Conservation (phyloP, 129 eudicot genomes). For the Tanacetum coccineum region DNA sequence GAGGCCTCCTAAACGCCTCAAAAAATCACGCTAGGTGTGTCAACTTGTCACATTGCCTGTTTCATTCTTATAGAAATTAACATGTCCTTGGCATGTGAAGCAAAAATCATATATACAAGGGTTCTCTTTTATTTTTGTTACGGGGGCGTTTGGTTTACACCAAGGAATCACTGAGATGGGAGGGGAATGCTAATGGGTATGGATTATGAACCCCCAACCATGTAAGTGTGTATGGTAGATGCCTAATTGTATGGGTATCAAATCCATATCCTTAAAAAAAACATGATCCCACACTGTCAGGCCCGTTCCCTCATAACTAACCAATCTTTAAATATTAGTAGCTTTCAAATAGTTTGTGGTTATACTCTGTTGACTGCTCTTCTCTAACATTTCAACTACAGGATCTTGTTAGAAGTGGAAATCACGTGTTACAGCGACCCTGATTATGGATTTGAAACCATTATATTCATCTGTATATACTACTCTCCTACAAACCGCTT, state of each 20-base stretch:
- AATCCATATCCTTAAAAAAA: too few species aligned
- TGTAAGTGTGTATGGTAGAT: too few species aligned
- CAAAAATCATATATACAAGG: neutral
- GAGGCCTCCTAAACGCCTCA: constrained; percentile 47
- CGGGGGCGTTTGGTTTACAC: too few species aligned
- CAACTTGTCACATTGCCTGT: neutral
- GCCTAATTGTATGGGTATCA: too few species aligned
- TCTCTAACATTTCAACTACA: constrained; percentile 14
- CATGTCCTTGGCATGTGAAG: constrained; percentile 6
- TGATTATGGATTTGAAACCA: constrained; percentile 22
- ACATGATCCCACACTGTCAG: too few species aligned
- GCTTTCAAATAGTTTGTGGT: neutral
- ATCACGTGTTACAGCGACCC: constrained; percentile 9
- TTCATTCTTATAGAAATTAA: neutral
- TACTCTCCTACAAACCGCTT: constrained; percentile 13
- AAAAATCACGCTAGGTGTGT: constrained; percentile 46
- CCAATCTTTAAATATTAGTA: neutral
- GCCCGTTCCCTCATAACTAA: too few species aligned
- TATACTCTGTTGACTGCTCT: constrained; percentile 17
- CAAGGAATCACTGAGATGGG: too few species aligned
- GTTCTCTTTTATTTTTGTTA: neutral
- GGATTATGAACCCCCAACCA: too few species aligned
- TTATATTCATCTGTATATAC: constrained; percentile 11
- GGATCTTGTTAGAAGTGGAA: neutral
- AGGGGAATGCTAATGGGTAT: too few species aligned